Evolutionary conservation across 768 basidiomycete species (phyloP).

Genomic region (Naematelia encephala): DNA sequence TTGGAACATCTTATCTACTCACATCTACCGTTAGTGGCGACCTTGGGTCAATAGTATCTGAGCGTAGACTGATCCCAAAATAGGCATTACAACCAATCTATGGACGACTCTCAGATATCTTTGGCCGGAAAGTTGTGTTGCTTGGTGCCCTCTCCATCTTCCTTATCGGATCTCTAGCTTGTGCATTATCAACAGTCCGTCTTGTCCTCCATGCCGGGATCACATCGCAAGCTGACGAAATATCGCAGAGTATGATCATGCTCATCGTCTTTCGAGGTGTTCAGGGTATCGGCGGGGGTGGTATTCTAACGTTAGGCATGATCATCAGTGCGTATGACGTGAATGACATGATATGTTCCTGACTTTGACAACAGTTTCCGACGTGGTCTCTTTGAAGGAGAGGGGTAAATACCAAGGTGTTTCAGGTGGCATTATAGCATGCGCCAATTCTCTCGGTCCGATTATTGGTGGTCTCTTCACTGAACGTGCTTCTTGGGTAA

Average conservation of each 20-base stretch:
- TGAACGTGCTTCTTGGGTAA: slow-evolving; percentile 9
- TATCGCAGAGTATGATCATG: slow-evolving; percentile 56
- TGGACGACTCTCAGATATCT: slow-evolving; percentile 50
- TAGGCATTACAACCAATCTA: slow-evolving; percentile 59
- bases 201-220: background rate
- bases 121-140: slow-evolving; percentile 60
- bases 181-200: slow-evolving; percentile 55
- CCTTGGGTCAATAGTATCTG: slow-evolving; percentile 40
- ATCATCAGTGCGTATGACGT: slow-evolving; percentile 57
- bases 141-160: slow-evolving; percentile 62
- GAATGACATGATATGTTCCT: slow-evolving; percentile 5
- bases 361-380: slow-evolving; percentile 52
- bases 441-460: slow-evolving; percentile 66
- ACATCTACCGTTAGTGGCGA: slow-evolving; percentile 53
- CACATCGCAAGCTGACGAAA: background rate
- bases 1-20: slow-evolving; percentile 68
- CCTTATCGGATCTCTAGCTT: slow-evolving; percentile 63
- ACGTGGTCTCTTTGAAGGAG: slow-evolving; percentile 64
- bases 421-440: slow-evolving; percentile 60
- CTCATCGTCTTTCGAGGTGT: slow-evolving; percentile 68
- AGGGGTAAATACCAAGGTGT: slow-evolving; percentile 73
- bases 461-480: slow-evolving; percentile 60
- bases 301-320: slow-evolving; percentile 66
- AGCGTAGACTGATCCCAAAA: too few species aligned
- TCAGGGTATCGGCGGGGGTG: slow-evolving; percentile 69